Base-by-base conservation (phyloP, 2,329 filamentous ascomycete species). In the Botrytis galanthina region DNA sequence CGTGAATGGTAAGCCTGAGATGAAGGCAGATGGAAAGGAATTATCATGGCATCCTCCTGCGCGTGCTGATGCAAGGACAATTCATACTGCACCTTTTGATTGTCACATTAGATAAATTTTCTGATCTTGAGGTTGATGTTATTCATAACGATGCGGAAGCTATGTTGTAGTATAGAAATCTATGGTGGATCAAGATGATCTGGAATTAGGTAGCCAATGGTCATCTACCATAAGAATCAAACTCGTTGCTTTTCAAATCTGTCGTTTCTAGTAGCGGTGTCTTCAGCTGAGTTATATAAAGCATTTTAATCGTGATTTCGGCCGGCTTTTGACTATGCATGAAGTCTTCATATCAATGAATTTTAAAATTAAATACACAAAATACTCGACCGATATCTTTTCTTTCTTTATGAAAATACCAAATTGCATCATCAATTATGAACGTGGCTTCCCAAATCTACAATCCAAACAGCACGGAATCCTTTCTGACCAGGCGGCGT, bases 371-470 rank as follows among this genome's bases (percentile, higher is more conserved):
- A 61, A 16, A 32, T 63, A 46, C 16, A 32, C 8, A 35, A 64
- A 22, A 20, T 7, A 5, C 9, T 29, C 2, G 2, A n/a, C 1
- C 12, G 2, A 26, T 6, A 20, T 3, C 16, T 12, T 5, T 1
- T 29, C 8, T 18, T 0, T 2, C n/a, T 16, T 61, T 20, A 1
- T 26, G 18, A 1, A 6, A 44, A 44, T 8, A 1, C 16, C 4
- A 10, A 26, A 42, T 18, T 12, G 4, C 37, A 42, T 32, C 16
- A 14, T 44, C n/a, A 63, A 42, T n/a, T 39, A 63, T 42, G 26
- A 20, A 63, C 61, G 20, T 44, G 14, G 9, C 26, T 18, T n/a
- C 20, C 61, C 7, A 20, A 44, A 5, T 63, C 61, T 44, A n/a
- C 61, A n/a, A 39, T 39, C 61, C 61, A 63, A 44, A 63, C 16